Conservation (phyloP, 192 early-diverging fungal species). For the Umbelopsis ramanniana region DNA sequence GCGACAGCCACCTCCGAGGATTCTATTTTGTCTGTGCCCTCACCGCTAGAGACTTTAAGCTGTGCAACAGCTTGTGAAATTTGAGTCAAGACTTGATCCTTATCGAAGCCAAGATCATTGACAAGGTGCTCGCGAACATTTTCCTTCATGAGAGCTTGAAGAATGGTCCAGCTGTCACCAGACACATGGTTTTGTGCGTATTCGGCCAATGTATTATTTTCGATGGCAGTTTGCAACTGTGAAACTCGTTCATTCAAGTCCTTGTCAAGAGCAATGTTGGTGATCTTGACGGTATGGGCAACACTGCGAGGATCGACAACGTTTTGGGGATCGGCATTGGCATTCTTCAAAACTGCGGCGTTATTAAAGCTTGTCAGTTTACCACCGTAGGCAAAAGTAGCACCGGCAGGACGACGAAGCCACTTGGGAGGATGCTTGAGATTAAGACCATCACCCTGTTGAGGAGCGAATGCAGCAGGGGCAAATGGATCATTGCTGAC, state of each 20-base stretch:
- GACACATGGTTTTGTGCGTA: slow-evolving; percentile 21
- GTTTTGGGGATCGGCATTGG: slow-evolving; percentile 36
- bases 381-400: slow-evolving; percentile 89
- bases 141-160: slow-evolving; percentile 82
- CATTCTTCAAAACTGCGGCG: slow-evolving; percentile 45
- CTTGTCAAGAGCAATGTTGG: slow-evolving; percentile 72
- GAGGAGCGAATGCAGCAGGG: slow-evolving; percentile 61
- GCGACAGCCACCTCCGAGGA: slow-evolving; percentile 21
- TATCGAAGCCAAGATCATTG: slow-evolving; percentile 89
- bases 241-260: slow-evolving; percentile 68
- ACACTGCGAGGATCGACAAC: slow-evolving; percentile 51
- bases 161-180: slow-evolving; percentile 74
- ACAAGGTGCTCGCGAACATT: slow-evolving; percentile 81
- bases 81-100: slow-evolving; percentile 61
- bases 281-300: slow-evolving; percentile 60
- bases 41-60: slow-evolving; percentile 20
- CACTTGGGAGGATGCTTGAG: slow-evolving; percentile 93
- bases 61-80: slow-evolving; percentile 29
- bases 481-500: slow-evolving; percentile 84
- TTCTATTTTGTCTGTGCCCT: slow-evolving; percentile 22
- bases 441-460: slow-evolving; percentile 72
- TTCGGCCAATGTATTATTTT: slow-evolving; percentile 28
- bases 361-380: slow-evolving; percentile 81
- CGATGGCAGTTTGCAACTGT: slow-evolving; percentile 74
- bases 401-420: slow-evolving; percentile 87